Base-by-base conservation (phyloP, 768 basidiomycete genomes). In the Lactarius hengduanensis region DNA sequence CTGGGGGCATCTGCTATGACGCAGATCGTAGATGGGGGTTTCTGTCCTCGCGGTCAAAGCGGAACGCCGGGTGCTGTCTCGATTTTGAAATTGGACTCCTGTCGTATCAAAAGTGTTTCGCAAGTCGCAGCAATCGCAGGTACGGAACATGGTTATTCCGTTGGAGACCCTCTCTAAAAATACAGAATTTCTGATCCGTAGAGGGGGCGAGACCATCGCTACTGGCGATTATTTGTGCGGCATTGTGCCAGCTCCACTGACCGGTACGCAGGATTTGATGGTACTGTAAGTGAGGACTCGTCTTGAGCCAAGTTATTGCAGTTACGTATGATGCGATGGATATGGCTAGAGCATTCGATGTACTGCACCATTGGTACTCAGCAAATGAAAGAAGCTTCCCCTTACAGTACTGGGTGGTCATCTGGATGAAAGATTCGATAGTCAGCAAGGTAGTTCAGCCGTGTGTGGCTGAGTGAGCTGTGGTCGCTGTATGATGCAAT, bases 191-290 rank as follows among this genome's bases (percentile, higher is more conserved):
- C 74, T 98, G 68, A 80, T 99, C 65, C 80, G 97, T 54, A 80
- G 96, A 62, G 88, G 86, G 34, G 97, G 97, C 0, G 95, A 98
- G 78, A 98, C 97, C 0, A 91, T 99, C 66, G 94, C 88, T 26
- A 26, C 26, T 57, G 96, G 95, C 89, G 70, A 59, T 80, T 62
- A 30, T 15, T 34, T 16, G n/a, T 26, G 20, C 5, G 47, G 47
- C n/a, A 50, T 26, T 50, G 10, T 15, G 18, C 43, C 45, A 45
- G 38, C 26, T 47, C 22, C 55, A 32, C 26, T 26, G 26, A 26
- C 26, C 26, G 26, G 13, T 63, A 16, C 41, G 30, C 10, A 40
- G 38, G 38, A 40, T 40, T 54, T 61, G 11, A 13, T 38, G 7
- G 34, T 34, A 26, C 26, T 26, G 26, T 34, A 45, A 47, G 45